phyloP scores from a whole-genome alignment of 306 rosid species.

The Rubus parviflorus region DNA sequence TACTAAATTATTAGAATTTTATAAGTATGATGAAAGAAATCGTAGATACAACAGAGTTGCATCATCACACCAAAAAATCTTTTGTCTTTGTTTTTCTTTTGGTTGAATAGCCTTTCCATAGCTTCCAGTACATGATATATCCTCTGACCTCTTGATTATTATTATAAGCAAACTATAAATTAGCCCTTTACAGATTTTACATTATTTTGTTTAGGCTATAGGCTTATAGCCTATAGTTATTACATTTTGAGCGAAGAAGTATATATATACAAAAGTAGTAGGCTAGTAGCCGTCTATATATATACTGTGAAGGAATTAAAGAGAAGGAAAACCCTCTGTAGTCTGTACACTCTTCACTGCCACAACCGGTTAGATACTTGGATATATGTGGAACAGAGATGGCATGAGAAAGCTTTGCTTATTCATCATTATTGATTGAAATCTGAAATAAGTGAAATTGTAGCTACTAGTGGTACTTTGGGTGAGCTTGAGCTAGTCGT shows the following conservation, averaged over 20 bases:
- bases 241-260: background rate
- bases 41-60: no score
- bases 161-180: background rate
- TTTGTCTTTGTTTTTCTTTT: no score
- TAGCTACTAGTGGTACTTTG: background rate
- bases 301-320: background rate
- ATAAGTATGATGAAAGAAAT: no score
- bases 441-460: background rate
- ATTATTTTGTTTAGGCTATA: background rate
- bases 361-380: background rate
- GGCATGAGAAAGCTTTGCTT: conserved; percentile 1
- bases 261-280: background rate
- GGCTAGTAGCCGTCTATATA: no score
- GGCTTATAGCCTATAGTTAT: background rate
- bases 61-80: no score
- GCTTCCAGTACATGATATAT: background rate
- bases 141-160: background rate
- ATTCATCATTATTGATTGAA: background rate
- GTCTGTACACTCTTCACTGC: background rate
- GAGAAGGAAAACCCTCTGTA: background rate
- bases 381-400: background rate
- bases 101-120: no score
- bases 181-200: background rate
- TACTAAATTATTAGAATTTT: no score
- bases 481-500: conserved; percentile 18